Conservation (phyloP, 257 asterid species). For the Nemophila menziesii region DNA sequence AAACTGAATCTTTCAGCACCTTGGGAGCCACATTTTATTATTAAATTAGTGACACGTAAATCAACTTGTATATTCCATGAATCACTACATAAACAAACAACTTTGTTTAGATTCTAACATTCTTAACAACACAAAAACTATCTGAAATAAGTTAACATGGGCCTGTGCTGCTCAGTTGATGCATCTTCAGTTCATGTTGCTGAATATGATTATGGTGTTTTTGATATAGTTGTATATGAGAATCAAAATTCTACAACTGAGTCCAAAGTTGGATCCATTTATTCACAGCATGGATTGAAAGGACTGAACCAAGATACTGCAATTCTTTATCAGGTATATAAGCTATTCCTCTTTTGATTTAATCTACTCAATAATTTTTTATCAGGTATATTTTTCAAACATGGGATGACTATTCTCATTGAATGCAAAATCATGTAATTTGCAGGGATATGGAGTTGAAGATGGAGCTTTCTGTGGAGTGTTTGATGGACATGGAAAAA, state of each 20-base stretch:
- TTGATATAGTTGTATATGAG: constrained; percentile 38
- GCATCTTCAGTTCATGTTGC: constrained; percentile 49
- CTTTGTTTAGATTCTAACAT: background rate
- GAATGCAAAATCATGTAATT: background rate
- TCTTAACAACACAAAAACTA: background rate
- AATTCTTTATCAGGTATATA: constrained; percentile 54
- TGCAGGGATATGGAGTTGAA: constrained; percentile 61
- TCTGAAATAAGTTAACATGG: constrained; percentile 19
- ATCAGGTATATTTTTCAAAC: too few species aligned
- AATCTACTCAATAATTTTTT: too few species aligned
- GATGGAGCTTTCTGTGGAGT: constrained; percentile 56
- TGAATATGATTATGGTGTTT: constrained; percentile 35
- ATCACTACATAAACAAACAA: constrained; percentile 1
- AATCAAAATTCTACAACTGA: constrained; percentile 14
- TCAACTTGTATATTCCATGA: constrained; percentile 27
- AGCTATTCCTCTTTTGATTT: background rate
- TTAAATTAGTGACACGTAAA: background rate
- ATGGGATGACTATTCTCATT: too few species aligned
- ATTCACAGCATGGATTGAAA: constrained; percentile 56
- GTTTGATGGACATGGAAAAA: constrained; percentile 79
- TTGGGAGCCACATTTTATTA: constrained; percentile 18
- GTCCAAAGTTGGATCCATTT: constrained; percentile 35
- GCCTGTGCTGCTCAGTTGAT: constrained; percentile 54
- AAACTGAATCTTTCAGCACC: constrained; percentile 26
- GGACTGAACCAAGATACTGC: constrained; percentile 72